Percentiles rank a stretch among this genome's conserved stretches.
phyloP scores from a whole-genome alignment of 177 flowering plant species.

The Tripterygium wilfordii region DNA sequence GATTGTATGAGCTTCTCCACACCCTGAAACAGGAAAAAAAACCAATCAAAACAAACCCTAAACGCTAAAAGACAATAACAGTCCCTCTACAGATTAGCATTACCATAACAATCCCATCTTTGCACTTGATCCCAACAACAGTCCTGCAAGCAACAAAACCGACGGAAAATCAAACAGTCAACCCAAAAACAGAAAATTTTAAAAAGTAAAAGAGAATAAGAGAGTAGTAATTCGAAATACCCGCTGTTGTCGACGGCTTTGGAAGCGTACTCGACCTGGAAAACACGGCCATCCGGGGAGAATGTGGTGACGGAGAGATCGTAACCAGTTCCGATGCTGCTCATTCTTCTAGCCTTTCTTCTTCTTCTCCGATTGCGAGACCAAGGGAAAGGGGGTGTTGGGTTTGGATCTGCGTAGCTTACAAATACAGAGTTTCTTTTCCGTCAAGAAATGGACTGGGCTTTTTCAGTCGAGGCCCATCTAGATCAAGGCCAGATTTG shows the following conservation, averaged over 20 bases:
- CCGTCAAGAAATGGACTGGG: too few relatives aligned
- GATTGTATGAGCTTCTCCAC: conserved; percentile 88
- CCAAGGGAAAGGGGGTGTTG: too few relatives aligned
- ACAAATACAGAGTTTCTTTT: too few relatives aligned
- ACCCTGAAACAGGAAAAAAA: conserved; percentile 38
- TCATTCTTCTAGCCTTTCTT: conserved; percentile 46
- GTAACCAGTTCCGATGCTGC: conserved; percentile 94
- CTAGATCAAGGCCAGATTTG: too few relatives aligned
- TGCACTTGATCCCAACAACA: conserved; percentile 90
- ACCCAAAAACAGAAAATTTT: background rate
- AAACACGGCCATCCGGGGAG: conserved; percentile 96
- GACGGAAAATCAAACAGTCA: background rate
- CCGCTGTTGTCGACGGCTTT: conserved; percentile 96
- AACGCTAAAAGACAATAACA: too few relatives aligned
- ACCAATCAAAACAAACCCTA: background rate
- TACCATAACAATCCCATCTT: conserved; percentile 90
- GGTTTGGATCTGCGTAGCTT: too few relatives aligned
- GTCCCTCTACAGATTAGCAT: too few relatives aligned
- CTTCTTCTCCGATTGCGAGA: conserved; percentile 3
- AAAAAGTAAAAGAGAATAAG: background rate
- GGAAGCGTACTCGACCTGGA: conserved; percentile 97
- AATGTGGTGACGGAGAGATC: conserved; percentile 95
- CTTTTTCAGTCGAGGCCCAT: too few relatives aligned
- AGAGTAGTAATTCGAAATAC: conserved; percentile 16
- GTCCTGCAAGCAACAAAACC: conserved; percentile 44